These are phyloP conservation scores for Claviceps spartinae DNA, from an alignment of 2,329 filamentous ascomycete genomes.

Conservation along the genomic window DNA sequence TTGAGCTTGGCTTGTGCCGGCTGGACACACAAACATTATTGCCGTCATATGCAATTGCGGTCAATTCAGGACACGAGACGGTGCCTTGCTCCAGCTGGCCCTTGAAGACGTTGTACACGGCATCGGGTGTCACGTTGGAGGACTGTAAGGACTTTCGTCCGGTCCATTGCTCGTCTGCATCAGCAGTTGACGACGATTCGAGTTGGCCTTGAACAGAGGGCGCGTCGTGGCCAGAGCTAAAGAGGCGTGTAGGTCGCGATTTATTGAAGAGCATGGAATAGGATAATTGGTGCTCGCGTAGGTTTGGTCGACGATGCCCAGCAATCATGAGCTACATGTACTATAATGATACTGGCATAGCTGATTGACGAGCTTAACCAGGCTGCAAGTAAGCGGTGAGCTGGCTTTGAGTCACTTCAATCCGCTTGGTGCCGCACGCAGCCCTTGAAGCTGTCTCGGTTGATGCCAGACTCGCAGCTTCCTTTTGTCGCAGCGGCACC, in stretches of 20 bases:
- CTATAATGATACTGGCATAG: background rate
- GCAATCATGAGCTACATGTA: background rate
- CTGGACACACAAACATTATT: background rate
- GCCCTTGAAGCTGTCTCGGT: background rate
- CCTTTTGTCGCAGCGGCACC: background rate
- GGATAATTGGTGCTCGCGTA: background rate
- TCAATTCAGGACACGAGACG: slow-evolving; percentile 6
- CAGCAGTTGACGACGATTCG: background rate
- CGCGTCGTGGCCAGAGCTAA: background rate
- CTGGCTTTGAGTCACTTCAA: background rate
- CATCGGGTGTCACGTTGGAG: background rate
- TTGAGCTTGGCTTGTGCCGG: background rate
- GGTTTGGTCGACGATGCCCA: background rate
- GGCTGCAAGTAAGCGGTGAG: background rate
- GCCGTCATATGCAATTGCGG: background rate
- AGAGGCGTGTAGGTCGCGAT: background rate
- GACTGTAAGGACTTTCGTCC: background rate
- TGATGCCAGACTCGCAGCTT: background rate
- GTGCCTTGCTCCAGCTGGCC: background rate
- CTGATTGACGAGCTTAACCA: background rate
- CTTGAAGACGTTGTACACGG: background rate
- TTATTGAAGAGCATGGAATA: background rate
- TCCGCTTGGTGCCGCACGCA: background rate
- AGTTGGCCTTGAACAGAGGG: background rate
- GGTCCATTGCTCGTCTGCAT: background rate